Conservation (phyloP, 768 basidiomycete species). For the Scleroderma bovista region DNA sequence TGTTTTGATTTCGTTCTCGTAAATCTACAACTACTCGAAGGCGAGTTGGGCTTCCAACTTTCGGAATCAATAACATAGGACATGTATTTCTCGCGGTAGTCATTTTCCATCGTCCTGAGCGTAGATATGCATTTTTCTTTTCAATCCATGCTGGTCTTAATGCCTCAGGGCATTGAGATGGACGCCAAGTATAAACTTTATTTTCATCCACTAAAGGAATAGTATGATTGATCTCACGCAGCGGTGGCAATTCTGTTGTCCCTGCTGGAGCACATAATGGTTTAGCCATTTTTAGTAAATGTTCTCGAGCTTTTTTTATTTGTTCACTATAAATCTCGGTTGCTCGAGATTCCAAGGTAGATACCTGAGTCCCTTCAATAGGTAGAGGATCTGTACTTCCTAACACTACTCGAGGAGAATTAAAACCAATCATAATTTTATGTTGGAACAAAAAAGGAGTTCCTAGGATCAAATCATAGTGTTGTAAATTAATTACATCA, state of each 20-base stretch:
- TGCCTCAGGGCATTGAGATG: not conserved
- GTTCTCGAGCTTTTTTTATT: too few relatives aligned
- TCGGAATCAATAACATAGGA: conserved; percentile 3
- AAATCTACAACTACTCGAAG: conserved; percentile 1
- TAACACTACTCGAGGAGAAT: conserved; percentile 11
- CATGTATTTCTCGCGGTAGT: not conserved
- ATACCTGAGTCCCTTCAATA: too few relatives aligned
- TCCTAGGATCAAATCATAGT: conserved; percentile 35
- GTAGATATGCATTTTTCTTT: not conserved
- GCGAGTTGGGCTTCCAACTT: not conserved
- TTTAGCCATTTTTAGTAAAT: too few relatives aligned
- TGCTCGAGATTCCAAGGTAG: too few relatives aligned
- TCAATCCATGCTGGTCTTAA: conserved; percentile 1
- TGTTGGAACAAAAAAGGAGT: conserved; percentile 35
- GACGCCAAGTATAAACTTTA: not conserved
- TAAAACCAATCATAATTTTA: conserved; percentile 21
- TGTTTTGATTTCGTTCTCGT: conserved; percentile 11
- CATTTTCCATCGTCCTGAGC: not conserved
- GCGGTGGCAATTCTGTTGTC: not conserved
- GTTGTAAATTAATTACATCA: conserved; percentile 32
- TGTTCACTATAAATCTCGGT: too few relatives aligned
- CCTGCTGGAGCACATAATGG: not conserved
- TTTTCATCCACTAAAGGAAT: not conserved
- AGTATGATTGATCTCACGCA: conserved; percentile 2
- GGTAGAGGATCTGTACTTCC: not conserved